Conservation (phyloP, 257 asterid genomes). For the Salvia hispanica region DNA sequence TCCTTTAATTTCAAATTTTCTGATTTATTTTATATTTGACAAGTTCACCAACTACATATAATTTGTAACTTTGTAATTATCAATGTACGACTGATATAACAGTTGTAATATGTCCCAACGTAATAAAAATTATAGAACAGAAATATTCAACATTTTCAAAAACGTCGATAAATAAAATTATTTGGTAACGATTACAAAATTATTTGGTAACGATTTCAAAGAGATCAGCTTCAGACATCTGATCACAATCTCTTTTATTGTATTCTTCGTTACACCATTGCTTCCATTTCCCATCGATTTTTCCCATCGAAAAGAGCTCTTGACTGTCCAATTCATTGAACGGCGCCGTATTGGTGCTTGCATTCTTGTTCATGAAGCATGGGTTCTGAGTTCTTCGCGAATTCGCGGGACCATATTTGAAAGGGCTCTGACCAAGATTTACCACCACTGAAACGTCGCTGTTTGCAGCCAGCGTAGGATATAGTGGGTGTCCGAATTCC, state of each 20-base stretch:
- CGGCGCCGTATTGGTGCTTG: conserved; percentile 31
- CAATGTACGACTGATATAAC: too few relatives aligned
- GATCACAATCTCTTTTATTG: conserved; percentile 37
- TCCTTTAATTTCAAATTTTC: too few relatives aligned
- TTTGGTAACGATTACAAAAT: conserved; percentile 31
- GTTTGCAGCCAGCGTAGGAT: conserved; percentile 73
- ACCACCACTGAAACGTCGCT: conserved; percentile 46
- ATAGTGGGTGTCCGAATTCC: conserved; percentile 62
- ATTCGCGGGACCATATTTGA: conserved; percentile 55
- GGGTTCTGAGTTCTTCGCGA: conserved; percentile 73
- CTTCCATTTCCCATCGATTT: conserved; percentile 70
- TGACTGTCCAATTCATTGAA: conserved; percentile 64
- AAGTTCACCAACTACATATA: too few relatives aligned
- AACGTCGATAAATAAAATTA: background rate
- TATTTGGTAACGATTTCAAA: conserved; percentile 52
- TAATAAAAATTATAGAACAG: too few relatives aligned
- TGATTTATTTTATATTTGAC: too few relatives aligned
- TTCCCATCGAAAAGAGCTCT: conserved; percentile 90
- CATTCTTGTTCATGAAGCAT: conserved; percentile 53
- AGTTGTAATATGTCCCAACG: too few relatives aligned
- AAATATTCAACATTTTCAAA: too few relatives aligned
- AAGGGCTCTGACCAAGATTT: conserved; percentile 83
- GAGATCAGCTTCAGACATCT: conserved; percentile 72
- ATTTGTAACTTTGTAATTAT: too few relatives aligned
- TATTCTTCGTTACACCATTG: conserved; percentile 37